phyloP scores from a whole-genome alignment of 1,139 yeast genomes.

The Torulaspora pretoriensis region DNA sequence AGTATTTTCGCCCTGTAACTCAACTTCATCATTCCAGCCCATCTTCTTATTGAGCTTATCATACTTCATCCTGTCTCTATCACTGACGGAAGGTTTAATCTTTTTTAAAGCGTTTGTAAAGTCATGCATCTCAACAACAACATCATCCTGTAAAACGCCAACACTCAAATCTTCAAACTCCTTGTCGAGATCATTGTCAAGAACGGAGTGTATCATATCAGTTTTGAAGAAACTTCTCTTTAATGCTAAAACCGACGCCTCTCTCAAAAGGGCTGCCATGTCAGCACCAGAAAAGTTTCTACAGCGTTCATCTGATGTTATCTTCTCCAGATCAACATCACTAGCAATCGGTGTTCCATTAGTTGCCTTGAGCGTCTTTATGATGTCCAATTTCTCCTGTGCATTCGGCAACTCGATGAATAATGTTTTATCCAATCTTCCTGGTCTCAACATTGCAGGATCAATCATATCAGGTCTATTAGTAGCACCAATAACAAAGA shows the following conservation, averaged over 20 bases:
- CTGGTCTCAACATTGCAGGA: slow-evolving; percentile 97
- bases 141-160: slow-evolving; percentile 38
- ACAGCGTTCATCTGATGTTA: slow-evolving; percentile 77
- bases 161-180: slow-evolving; percentile 46
- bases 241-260: slow-evolving; percentile 86
- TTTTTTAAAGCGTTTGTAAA: slow-evolving; percentile 66
- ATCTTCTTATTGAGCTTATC: slow-evolving; percentile 55
- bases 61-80: slow-evolving; percentile 73
- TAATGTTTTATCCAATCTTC: slow-evolving; percentile 87
- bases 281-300: slow-evolving; percentile 95
- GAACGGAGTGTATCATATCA: slow-evolving; percentile 34
- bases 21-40: slow-evolving; percentile 48
- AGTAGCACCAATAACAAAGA: slow-evolving; percentile 94
- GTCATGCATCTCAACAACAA: slow-evolving; percentile 60
- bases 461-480: slow-evolving; percentile 98
- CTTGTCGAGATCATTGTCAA: slow-evolving; percentile 42
- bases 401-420: slow-evolving; percentile 84
- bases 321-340: slow-evolving; percentile 53
- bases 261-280: slow-evolving; percentile 83
- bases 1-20: slow-evolving; percentile 16
- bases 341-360: slow-evolving; percentile 72
- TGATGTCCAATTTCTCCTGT: slow-evolving; percentile 73
- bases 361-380: slow-evolving; percentile 66
- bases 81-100: slow-evolving; percentile 89
- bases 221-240: slow-evolving; percentile 60